Evolutionary conservation across 2,329 filamentous ascomycete species (phyloP).

Genomic region (Corniculantispora saksenae): DNA sequence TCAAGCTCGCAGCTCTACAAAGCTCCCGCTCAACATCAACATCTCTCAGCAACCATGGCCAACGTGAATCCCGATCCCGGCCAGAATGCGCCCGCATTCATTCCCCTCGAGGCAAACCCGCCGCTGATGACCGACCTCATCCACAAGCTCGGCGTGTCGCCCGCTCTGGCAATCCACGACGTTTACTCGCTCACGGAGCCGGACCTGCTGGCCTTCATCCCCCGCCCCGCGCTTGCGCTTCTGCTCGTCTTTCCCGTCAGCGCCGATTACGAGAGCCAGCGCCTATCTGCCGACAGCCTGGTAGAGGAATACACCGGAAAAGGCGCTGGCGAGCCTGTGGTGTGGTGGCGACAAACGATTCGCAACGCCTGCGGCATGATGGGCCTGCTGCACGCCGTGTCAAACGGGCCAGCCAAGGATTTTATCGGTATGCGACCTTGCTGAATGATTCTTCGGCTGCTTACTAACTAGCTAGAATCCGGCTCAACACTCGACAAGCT

Average conservation of each 20-base stretch:
- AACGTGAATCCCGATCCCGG: slow-evolving; percentile 43
- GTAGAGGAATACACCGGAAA: slow-evolving; percentile 64
- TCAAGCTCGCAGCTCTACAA: slow-evolving; percentile 1
- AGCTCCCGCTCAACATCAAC: not conserved
- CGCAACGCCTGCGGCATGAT: slow-evolving; percentile 91
- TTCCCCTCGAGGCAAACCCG: slow-evolving; percentile 74
- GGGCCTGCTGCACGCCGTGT: slow-evolving; percentile 78
- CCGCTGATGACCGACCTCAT: slow-evolving; percentile 83
- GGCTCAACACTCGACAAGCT: slow-evolving; percentile 64
- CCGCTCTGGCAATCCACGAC: slow-evolving; percentile 78
- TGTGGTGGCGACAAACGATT: slow-evolving; percentile 97
- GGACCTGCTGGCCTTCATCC: slow-evolving; percentile 81
- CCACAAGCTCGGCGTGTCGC: slow-evolving; percentile 80
- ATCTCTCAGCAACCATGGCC: slow-evolving; percentile 30
- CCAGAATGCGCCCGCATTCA: slow-evolving; percentile 48
- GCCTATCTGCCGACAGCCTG: slow-evolving; percentile 69
- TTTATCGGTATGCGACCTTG: slow-evolving; percentile 54
- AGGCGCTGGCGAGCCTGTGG: slow-evolving; percentile 70
- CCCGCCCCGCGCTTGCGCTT: slow-evolving; percentile 83
- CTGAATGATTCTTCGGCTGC: not conserved
- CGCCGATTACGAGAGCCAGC: slow-evolving; percentile 74
- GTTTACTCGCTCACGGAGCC: slow-evolving; percentile 89
- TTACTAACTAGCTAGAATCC: slow-evolving; percentile 36
- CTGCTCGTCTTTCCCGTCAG: slow-evolving; percentile 90
- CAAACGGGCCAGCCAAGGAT: slow-evolving; percentile 70